phyloP scores from a whole-genome alignment of 1,139 yeast species.

The Candida sojae region DNA sequence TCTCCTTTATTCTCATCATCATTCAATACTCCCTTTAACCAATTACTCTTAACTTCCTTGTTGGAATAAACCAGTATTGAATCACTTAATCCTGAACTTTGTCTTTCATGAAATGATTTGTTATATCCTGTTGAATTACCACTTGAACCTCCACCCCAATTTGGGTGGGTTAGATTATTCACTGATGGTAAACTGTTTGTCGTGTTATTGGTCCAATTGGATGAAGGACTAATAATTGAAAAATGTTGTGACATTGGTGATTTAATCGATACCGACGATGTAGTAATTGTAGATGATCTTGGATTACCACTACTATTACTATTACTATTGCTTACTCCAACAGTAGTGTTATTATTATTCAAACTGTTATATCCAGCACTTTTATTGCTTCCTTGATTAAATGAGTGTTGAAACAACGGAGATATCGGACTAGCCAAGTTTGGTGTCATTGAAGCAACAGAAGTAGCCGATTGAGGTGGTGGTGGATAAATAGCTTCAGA shows the following conservation, averaged over 20 bases:
- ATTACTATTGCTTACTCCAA: too few species aligned
- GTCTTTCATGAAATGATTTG: conserved; percentile 4
- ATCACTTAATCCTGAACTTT: conserved; percentile 5
- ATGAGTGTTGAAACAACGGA: conserved; percentile 44
- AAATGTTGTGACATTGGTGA: conserved; percentile 13
- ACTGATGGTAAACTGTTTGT: conserved; percentile 10
- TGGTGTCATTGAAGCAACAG: conserved; percentile 29
- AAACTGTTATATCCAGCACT: neutral
- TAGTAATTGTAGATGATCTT: conserved; percentile 8
- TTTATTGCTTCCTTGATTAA: conserved; percentile 23
- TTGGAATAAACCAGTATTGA: conserved; percentile 4
- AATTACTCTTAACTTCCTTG: conserved; percentile 10
- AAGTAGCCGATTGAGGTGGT: conserved; percentile 17
- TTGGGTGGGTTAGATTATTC: conserved; percentile 8
- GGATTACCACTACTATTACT: conserved; percentile 10
- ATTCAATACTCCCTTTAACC: conserved; percentile 19
- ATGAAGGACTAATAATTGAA: conserved; percentile 6
- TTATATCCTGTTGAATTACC: neutral
- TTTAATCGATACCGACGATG: conserved; percentile 7
- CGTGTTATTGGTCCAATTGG: conserved; percentile 7
- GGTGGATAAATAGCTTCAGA: conserved; percentile 9
- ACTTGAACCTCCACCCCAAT: conserved; percentile 3
- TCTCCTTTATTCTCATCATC: conserved; percentile 8
- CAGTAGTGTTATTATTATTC: neutral
- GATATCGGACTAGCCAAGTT: conserved; percentile 41